Base-by-base conservation (phyloP, 768 basidiomycete species). In the Hortiboletus campestris region DNA sequence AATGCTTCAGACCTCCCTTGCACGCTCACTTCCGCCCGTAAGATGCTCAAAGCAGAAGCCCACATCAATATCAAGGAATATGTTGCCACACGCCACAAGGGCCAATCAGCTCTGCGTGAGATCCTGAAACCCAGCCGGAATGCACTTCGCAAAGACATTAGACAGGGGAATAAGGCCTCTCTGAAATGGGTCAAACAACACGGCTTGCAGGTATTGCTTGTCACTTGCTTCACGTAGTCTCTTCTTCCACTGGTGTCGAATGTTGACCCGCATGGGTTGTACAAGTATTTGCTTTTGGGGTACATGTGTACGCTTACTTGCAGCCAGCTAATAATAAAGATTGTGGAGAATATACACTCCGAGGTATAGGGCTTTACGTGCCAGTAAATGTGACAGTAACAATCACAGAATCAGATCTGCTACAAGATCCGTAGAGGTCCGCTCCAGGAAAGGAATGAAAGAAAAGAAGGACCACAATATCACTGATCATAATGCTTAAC, bases 61-160 rank as follows among this genome's bases (percentile, higher is more conserved):
- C 89, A 90, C 65, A 62, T 91, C 31, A 89, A 89, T 63, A 80
- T 92, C 55, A 78, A 78, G 46, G 88, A 91, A 56, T 91, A 91
- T 67, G 75, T 90, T 54, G 80, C 81, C 17, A 80, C 80, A 32
- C 85, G 90, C 38, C 75, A 73, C 51, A 78, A 84, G 63, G 88
- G 88, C 1, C 82, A 80, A 31, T 77, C 75, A 6, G 86, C 84
- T 25, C 74, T 91, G 34, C 83, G 75, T 52, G 61, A 73, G 40
- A 79, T 84, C 53, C 76, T 91, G 79, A 81, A 85, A 58, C 81
- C 85, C 6, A 86, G 72, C 69, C 78, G 79, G 59, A 79, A 52
- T 17, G 81, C 87, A 0, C 77, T 91, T 49, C 80, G 86, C 52
- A 83, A 78, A 64, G 81, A 84, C 57, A 78, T 89, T 46, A 76